Evolutionary conservation across 345 rosid species (phyloP), one percentile per base, ranked within the genome.

Genomic region (Passiflora organensis): DNA sequence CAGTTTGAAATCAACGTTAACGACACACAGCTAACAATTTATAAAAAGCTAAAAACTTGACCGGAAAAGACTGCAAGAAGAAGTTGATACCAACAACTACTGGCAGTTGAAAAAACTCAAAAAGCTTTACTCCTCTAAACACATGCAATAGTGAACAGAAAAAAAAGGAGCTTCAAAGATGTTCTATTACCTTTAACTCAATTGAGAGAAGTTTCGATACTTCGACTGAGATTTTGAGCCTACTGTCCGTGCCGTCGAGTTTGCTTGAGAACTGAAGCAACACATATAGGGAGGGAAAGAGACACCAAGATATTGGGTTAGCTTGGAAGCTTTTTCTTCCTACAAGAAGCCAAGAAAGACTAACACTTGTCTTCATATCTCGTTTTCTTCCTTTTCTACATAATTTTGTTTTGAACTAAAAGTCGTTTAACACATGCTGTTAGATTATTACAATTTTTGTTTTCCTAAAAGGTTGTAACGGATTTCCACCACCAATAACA

Each of bases 301-400:
- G 46, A 41, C 32, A 44, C 12, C 6, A 47, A 20, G 67, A 56
- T 6, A 34, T 32, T 32, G 41, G 23, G 61, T 34, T 71, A 60
- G 77, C 81, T 79, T 76, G 46, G 28, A 73, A 51, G 78, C 16
- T 45, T 72, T 65, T 64, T 24, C 73, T 61, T 62, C 71, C 48
- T 51, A 25, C 32, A 37, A 48, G 6, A 60, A 20, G 49, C 72
- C 76, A 76, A 39, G 48, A 23, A 66, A 47, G 23, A 14, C 10
- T 11, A 4, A 37, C 8, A 43, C 4, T 14, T 13, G 12, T 5
- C 10, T 23, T 8, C 0, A 17, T 11, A 16, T 10, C n/a, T 28
- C 15, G 28, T 11, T 32, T 9, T 14, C 14, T 14, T 54, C 10
- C 39, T 22, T 2, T 32, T 38, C 13, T 6, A 0, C 1, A 54